Conservation (phyloP, 768 basidiomycete genomes). For the Candolleomyces efflorescens region DNA sequence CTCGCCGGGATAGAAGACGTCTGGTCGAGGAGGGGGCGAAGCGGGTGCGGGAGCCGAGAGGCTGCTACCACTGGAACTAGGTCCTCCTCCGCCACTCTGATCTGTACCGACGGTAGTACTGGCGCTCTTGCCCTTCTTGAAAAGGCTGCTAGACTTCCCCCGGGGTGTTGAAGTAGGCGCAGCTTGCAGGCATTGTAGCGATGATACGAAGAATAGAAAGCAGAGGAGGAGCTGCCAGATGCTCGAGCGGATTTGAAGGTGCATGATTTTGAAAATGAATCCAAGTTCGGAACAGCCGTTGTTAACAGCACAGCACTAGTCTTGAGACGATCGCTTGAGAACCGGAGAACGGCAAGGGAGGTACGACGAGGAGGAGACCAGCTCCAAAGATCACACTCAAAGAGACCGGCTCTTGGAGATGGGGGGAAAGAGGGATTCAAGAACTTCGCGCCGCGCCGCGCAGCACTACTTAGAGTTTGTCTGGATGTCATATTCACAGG, state of each 20-base stretch:
- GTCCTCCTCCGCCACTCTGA: neutral
- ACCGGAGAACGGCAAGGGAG: no score
- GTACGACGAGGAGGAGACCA: neutral
- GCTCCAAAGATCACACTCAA: neutral
- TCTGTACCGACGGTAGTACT: no score
- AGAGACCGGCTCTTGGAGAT: constrained; percentile 2
- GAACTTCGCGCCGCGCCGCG: no score
- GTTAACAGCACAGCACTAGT: no score
- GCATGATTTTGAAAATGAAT: no score
- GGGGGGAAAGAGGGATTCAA: no score
- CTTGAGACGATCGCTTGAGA: no score
- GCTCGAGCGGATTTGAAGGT: neutral
- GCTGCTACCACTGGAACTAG: neutral
- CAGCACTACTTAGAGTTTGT: no score
- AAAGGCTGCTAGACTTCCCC: no score
- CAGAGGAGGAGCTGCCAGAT: neutral
- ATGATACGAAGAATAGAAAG: neutral
- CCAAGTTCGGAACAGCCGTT: no score
- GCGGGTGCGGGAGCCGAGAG: neutral
- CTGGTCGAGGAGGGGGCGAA: neutral
- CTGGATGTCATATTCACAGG: no score
- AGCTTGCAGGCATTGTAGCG: neutral
- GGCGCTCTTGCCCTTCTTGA: no score
- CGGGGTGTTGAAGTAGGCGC: neutral
- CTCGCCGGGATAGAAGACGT: neutral